Percentiles rank a stretch among this genome's conserved stretches.
These are phyloP conservation scores for Suillus sp. DNA, from an alignment of 768 basidiomycete species.

Conservation along the genomic window DNA sequence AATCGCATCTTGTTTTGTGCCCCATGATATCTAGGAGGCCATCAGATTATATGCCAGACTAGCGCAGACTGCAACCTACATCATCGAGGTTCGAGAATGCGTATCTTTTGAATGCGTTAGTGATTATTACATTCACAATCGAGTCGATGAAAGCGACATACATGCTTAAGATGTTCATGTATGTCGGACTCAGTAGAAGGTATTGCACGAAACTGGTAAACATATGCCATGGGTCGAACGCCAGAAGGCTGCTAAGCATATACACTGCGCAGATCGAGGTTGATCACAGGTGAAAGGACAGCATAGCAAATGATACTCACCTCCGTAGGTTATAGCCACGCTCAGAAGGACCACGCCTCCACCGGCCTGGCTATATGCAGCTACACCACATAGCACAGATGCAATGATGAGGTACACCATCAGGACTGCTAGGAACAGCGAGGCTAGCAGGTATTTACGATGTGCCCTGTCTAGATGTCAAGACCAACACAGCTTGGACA, in stretches of 20 bases:
- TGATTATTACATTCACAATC: constrained; percentile 23
- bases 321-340: constrained; percentile 81
- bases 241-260: constrained; percentile 73
- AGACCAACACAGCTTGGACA: not conserved
- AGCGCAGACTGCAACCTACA: constrained; percentile 38
- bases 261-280: constrained; percentile 53
- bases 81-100: constrained; percentile 88
- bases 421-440: constrained; percentile 70
- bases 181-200: constrained; percentile 80
- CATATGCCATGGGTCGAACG: constrained; percentile 97
- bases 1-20: constrained; percentile 86
- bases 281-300: constrained; percentile 5
- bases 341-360: constrained; percentile 80
- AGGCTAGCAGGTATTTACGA: constrained; percentile 78
- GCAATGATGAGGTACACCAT: constrained; percentile 86
- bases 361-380: constrained; percentile 68
- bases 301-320: constrained; percentile 38
- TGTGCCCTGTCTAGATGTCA: constrained; percentile 24
- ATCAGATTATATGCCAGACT: constrained; percentile 11
- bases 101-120: constrained; percentile 52
- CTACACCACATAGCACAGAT: constrained; percentile 78
- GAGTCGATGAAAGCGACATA: constrained; percentile 36
- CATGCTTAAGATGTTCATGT: constrained; percentile 79
- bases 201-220: constrained; percentile 90
- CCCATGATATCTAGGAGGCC: constrained; percentile 77